Percentiles rank a stretch among this genome's conserved stretches.
Evolutionary conservation across 495 filamentous ascomycete genomes (phyloP).

Genomic region (Parathielavia appendiculata): DNA sequence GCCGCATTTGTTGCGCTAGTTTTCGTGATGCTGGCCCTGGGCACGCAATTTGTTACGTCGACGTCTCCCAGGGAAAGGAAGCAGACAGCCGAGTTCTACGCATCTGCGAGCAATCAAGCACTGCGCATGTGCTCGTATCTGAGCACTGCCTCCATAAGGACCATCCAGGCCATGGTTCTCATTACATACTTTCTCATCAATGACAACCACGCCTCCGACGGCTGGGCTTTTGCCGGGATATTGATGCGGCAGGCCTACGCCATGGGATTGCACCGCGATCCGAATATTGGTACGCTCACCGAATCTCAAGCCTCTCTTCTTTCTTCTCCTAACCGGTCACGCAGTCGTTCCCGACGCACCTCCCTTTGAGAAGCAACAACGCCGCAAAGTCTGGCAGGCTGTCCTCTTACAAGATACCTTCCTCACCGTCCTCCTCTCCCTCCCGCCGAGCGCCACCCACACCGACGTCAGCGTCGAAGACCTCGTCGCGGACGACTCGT

Average conservation of each 20-base stretch:
- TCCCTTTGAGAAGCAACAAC: conserved; percentile 61
- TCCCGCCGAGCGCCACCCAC: conserved; percentile 66
- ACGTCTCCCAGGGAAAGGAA: conserved; percentile 52
- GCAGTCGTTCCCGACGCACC: conserved; percentile 52
- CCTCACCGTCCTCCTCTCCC: conserved; percentile 65
- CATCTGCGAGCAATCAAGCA: conserved; percentile 65
- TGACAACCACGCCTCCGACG: conserved; percentile 69
- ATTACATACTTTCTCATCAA: conserved; percentile 74
- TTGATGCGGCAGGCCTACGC: conserved; percentile 67
- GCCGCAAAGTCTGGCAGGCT: conserved; percentile 69
- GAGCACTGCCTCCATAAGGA: conserved; percentile 58
- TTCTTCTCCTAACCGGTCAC: not conserved
- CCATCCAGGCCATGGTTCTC: conserved; percentile 68
- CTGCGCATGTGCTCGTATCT: conserved; percentile 63
- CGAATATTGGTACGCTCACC: conserved; percentile 50
- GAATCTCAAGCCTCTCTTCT: not conserved
- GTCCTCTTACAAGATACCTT: conserved; percentile 72
- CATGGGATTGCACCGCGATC: conserved; percentile 69
- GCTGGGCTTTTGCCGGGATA: conserved; percentile 69
- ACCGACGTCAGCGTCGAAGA: conserved; percentile 66
- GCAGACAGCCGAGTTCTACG: conserved; percentile 71
- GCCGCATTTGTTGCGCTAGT: conserved; percentile 58
- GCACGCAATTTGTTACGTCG: conserved; percentile 63
- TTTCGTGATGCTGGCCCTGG: conserved; percentile 65
- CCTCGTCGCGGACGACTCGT: conserved; percentile 48